Percentiles rank a stretch among this genome's conserved stretches.
Evolutionary conservation across 495 filamentous ascomycete genomes (phyloP).

Genomic region (Hypoxylon rickii): DNA sequence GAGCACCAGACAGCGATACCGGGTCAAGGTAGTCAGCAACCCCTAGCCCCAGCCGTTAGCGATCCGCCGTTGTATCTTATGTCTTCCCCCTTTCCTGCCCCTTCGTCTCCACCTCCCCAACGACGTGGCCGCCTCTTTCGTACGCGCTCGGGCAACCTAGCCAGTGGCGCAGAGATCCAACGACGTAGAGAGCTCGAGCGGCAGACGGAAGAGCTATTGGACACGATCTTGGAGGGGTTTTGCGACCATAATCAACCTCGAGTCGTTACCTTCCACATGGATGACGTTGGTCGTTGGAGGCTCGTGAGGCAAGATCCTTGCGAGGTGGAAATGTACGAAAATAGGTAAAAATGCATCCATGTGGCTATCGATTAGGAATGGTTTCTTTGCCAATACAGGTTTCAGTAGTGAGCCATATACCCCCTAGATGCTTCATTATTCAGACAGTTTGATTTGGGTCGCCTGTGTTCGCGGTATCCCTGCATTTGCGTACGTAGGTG

Average conservation of each 20-base stretch:
- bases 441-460: too few relatives aligned
- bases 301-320: constrained; percentile 31
- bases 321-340: constrained; percentile 33
- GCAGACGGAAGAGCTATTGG: constrained; percentile 22
- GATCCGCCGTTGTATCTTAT: constrained; percentile 3
- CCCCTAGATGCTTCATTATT: too few relatives aligned
- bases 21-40: background rate
- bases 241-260: background rate
- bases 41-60: constrained; percentile 1
- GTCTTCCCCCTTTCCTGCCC: constrained; percentile 3
- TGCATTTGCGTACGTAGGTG: too few relatives aligned
- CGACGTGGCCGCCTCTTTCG: constrained; percentile 30
- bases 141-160: constrained; percentile 33
- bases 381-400: too few relatives aligned
- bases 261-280: constrained; percentile 15
- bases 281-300: constrained; percentile 40
- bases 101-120: constrained; percentile 1
- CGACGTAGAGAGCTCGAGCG: constrained; percentile 23
- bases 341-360: too few relatives aligned
- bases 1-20: background rate
- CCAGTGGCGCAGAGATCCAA: constrained; percentile 23
- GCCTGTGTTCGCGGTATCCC: too few relatives aligned
- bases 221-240: constrained; percentile 33
- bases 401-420: too few relatives aligned
- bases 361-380: too few relatives aligned